Conservation (phyloP, 2,329 filamentous ascomycete genomes). For the Diaporthe citri region DNA sequence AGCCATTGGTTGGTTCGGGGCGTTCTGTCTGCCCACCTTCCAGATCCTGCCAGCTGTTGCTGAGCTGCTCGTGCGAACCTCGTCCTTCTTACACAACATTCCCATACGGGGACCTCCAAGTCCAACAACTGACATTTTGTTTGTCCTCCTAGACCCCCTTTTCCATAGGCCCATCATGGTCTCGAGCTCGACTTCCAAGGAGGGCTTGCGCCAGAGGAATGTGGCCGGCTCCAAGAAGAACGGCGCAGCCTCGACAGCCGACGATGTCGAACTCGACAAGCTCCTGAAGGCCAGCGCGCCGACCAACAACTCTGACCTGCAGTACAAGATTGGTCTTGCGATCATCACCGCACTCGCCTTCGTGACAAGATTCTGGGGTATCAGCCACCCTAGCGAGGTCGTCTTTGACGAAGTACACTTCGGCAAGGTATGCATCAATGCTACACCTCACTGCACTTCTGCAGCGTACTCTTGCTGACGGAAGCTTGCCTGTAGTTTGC, state of each 20-base stretch:
- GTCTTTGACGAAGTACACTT: slow-evolving; percentile 99
- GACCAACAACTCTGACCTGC: slow-evolving; percentile 73
- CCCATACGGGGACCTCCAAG: background rate
- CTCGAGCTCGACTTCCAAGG: slow-evolving; percentile 65
- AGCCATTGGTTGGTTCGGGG: background rate
- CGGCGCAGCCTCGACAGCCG: slow-evolving; percentile 53
- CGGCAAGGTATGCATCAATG: slow-evolving; percentile 81
- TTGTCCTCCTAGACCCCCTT: slow-evolving; percentile 4
- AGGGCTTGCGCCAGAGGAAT: slow-evolving; percentile 71
- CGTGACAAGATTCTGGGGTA: slow-evolving; percentile 93
- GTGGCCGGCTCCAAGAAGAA: slow-evolving; percentile 65
- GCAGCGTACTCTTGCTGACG: slow-evolving; percentile 38
- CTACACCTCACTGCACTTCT: background rate
- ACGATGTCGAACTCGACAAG: slow-evolving; percentile 65
- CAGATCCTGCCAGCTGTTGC: slow-evolving; percentile 33
- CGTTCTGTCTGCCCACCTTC: slow-evolving; percentile 36
- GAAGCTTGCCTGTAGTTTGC: slow-evolving; percentile 67
- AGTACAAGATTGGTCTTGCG: slow-evolving; percentile 83
- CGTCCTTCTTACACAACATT: background rate
- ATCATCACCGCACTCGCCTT: slow-evolving; percentile 89
- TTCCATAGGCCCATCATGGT: slow-evolving; percentile 56
- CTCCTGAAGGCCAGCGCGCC: slow-evolving; percentile 58
- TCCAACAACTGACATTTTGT: slow-evolving; percentile 29
- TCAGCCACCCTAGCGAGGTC: slow-evolving; percentile 94
- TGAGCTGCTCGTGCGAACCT: background rate